phyloP scores from a whole-genome alignment of 140 eudicot species.

The Flaveria floridana region DNA sequence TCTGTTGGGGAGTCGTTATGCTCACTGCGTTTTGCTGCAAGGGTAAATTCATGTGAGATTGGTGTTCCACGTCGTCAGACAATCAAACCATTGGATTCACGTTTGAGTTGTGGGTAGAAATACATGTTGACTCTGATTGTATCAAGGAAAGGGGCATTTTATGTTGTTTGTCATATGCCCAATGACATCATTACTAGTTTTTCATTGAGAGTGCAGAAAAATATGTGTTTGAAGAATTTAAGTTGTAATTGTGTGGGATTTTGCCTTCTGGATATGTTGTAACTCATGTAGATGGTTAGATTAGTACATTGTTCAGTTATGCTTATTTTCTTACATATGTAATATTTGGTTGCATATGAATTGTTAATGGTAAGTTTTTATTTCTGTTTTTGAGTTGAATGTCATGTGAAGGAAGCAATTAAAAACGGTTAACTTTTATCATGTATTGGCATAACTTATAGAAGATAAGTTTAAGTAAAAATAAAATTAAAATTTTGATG shows the following conservation, averaged over 20 bases:
- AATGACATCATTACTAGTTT: constrained; percentile 26
- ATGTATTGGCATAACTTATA: no score
- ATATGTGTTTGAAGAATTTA: constrained; percentile 17
- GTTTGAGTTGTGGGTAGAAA: constrained; percentile 60
- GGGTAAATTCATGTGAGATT: constrained; percentile 89
- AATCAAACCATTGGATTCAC: constrained; percentile 59
- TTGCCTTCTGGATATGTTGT: constrained; percentile 30
- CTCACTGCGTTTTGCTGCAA: constrained; percentile 79
- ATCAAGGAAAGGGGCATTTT: constrained; percentile 11
- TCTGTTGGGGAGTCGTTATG: constrained; percentile 77
- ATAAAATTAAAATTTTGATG: no score
- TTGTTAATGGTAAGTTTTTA: background rate
- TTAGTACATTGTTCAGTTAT: constrained; percentile 7
- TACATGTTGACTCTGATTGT: background rate
- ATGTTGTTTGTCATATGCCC: constrained; percentile 36
- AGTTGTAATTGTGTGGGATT: constrained; percentile 29
- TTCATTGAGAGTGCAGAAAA: constrained; percentile 17
- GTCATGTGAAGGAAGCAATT: background rate
- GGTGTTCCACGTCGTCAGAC: constrained; percentile 92
- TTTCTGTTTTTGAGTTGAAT: background rate
- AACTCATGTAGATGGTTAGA: constrained; percentile 30
- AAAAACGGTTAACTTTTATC: background rate
- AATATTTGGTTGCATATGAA: constrained; percentile 16
- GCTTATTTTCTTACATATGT: constrained; percentile 19
- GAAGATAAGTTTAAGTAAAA: no score